Evolutionary conservation across 176 grass and related monocot species (phyloP), one percentile per base, ranked within the genome.

Genomic region (Carex littledalei): DNA sequence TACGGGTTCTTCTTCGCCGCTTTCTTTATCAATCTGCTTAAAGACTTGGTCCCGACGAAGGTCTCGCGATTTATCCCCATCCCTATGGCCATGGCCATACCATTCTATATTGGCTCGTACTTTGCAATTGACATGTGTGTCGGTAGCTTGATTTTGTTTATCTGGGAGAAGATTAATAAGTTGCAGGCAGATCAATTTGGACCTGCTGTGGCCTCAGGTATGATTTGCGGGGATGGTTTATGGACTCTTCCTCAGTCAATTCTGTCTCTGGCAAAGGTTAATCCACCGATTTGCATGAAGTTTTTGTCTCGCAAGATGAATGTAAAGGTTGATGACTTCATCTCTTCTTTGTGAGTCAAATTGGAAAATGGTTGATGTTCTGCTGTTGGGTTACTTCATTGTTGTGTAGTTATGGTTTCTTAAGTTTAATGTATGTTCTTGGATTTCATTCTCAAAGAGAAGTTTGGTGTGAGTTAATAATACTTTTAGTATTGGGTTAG

Each of bases 251-350:
- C 95, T 39, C 92, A 94, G 87, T 92, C 91, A 10, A 72, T 98
- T 69, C 80, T 98, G 15, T 89, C 95, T 2, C 84, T 98, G 29
- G 92, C 91, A 14, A 94, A 91, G 83, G 92, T 94, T 59, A 88
- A 98, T 21, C 95, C 92, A 15, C 95, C 95, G 4, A 98, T 98
- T 69, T 98, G 95, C 71, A 98, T 98, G 95, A 98, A 93, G 83
- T 98, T 93, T 66, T 49, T 93, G 17, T 93, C 91, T 3, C 84
- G 91, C 20, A 13, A 16, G 3, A 4, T 81, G 21, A 92, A 92
- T 55, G 22, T 45, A 32, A 73, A 84, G 54, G 91, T 90, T 7
- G 88, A 92, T 45, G 18, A 0, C 2, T 88, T 88, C 34, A 81
- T 88, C 18, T 8, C 4, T 78, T 17, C 74, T 14, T 78, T 32